Conservation (phyloP, 106 monocot genomes). For the Dendrobium officinale region DNA sequence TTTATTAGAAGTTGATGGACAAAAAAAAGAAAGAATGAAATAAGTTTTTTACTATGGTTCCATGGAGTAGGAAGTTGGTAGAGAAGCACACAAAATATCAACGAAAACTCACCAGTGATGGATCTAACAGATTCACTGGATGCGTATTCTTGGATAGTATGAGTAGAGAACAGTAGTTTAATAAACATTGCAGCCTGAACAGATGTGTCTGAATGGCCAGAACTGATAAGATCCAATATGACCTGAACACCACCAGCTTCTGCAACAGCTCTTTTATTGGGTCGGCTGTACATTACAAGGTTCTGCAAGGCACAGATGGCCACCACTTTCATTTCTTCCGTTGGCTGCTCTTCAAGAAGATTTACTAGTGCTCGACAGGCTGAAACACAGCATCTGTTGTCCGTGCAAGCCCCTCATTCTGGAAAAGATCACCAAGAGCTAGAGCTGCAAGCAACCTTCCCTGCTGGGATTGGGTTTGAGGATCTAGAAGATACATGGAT, state of each 20-base stretch:
- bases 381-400: conserved; percentile 72
- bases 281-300: conserved; percentile 83
- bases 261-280: conserved; percentile 99
- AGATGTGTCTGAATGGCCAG: conserved; percentile 84
- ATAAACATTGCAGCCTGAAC: conserved; percentile 98
- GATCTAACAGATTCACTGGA: conserved; percentile 97
- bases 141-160: conserved; percentile 97
- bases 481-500: conserved; percentile 91
- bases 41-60: background rate
- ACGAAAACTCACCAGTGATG: conserved; percentile 66
- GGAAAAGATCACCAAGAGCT: conserved; percentile 93
- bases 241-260: conserved; percentile 99
- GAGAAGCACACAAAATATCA: background rate
- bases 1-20: no score
- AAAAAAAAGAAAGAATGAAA: background rate
- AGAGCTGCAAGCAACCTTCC: conserved; percentile 87
- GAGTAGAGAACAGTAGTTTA: conserved; percentile 88
- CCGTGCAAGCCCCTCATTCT: conserved; percentile 87
- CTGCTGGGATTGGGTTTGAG: conserved; percentile 95
- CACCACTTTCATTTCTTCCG: conserved; percentile 98
- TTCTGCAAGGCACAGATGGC: conserved; percentile 94
- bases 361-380: conserved; percentile 94
- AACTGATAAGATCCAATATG: conserved; percentile 76
- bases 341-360: conserved; percentile 97
- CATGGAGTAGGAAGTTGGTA: background rate